A percentile compares a stretch with the other conserved stretches of the same genome.
These are phyloP conservation scores for Gaultheria prostrata DNA, from an alignment of 148 eudicot species.

Conservation along the genomic window DNA sequence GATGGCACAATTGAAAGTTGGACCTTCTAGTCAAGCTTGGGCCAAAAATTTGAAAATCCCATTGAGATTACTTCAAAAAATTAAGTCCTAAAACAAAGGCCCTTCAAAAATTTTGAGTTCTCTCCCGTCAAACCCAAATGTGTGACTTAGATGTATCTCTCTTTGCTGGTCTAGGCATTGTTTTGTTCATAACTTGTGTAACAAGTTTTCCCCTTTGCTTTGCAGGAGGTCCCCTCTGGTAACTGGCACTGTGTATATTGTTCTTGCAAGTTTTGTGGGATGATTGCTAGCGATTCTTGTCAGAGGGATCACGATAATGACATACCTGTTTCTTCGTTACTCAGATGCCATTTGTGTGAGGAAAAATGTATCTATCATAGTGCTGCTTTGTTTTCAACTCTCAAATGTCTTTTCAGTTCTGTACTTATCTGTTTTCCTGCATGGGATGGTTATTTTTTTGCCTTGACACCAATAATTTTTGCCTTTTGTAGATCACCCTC, in stretches of 20 bases:
- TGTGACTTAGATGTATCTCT: background rate
- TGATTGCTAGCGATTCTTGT: slow-evolving; percentile 30
- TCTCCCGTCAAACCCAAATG: background rate
- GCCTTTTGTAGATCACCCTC: slow-evolving; percentile 53
- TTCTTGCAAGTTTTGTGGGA: slow-evolving; percentile 81
- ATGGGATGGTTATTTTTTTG: slow-evolving; percentile 12
- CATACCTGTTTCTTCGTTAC: slow-evolving; percentile 32
- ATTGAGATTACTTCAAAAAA: background rate
- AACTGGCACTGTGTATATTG: slow-evolving; percentile 87
- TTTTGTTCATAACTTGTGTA: background rate
- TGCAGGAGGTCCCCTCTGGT: slow-evolving; percentile 80
- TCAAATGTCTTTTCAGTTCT: background rate
- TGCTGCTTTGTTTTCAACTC: background rate
- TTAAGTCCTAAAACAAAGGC: background rate
- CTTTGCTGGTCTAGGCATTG: background rate
- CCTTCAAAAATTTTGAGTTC: background rate
- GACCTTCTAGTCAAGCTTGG: background rate
- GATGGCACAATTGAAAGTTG: background rate
- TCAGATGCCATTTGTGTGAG: slow-evolving; percentile 67
- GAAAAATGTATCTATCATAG: slow-evolving; percentile 56
- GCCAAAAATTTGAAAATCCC: background rate
- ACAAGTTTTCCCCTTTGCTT: background rate
- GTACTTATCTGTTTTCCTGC: slow-evolving; percentile 9
- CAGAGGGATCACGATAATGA: slow-evolving; percentile 30
- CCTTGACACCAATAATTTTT: slow-evolving; percentile 12